A percentile compares a stretch with the other conserved stretches of the same genome.
Evolutionary conservation across 108 stramenopile genomes (phyloP).

Genomic region (Nitzschia sp.): DNA sequence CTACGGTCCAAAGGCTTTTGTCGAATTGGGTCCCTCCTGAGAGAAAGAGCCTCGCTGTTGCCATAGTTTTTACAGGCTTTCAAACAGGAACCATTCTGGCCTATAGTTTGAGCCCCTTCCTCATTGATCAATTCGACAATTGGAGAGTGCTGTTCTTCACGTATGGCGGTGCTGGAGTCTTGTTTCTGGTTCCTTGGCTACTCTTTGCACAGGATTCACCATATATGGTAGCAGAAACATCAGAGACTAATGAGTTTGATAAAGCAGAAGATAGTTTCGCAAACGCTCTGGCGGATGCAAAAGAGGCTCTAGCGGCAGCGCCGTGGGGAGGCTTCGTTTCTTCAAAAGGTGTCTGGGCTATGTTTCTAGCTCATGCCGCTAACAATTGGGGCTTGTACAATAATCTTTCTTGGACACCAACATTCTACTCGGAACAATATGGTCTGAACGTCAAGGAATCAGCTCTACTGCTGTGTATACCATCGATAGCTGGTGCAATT

Average conservation of each 20-base stretch:
- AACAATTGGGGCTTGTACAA: slow-evolving; percentile 93
- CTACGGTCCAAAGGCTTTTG: slow-evolving; percentile 77
- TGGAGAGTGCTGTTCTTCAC: slow-evolving; percentile 77
- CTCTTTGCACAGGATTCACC: slow-evolving; percentile 66
- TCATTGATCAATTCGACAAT: slow-evolving; percentile 61
- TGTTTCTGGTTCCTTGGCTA: slow-evolving; percentile 78
- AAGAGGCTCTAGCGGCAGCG: slow-evolving; percentile 46
- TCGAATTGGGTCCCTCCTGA: slow-evolving; percentile 71
- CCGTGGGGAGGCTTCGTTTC: slow-evolving; percentile 71
- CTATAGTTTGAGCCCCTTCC: slow-evolving; percentile 67
- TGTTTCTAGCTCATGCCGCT: slow-evolving; percentile 84
- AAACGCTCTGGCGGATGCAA: slow-evolving; percentile 40
- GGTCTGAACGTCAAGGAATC: slow-evolving; percentile 77
- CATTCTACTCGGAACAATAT: slow-evolving; percentile 86
- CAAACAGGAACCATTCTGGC: slow-evolving; percentile 81
- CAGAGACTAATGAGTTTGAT: slow-evolving; percentile 25
- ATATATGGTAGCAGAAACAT: background rate
- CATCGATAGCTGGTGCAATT: slow-evolving; percentile 72
- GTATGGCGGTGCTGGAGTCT: slow-evolving; percentile 73
- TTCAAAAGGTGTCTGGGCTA: slow-evolving; percentile 75
- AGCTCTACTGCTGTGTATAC: slow-evolving; percentile 64
- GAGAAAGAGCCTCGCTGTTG: slow-evolving; percentile 70
- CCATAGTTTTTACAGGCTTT: slow-evolving; percentile 75
- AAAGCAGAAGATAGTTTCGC: background rate
- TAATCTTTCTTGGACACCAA: slow-evolving; percentile 83